A percentile compares a stretch with the other conserved stretches of the same genome.
These are phyloP conservation scores for Hanseniaspora hatyaiensis DNA, from an alignment of 805 yeast species.

Conservation along the genomic window DNA sequence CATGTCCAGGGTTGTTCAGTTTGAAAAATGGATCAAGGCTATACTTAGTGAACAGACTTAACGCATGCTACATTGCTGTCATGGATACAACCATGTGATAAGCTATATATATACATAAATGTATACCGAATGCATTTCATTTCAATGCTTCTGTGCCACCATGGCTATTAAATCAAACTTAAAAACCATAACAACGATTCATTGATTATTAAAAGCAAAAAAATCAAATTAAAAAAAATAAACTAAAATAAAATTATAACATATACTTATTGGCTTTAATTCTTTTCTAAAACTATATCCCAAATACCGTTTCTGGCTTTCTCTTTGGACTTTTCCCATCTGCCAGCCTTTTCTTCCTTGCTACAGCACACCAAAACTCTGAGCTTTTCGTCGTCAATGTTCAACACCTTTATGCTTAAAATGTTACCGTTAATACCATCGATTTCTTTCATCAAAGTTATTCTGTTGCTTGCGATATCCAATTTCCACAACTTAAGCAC, in stretches of 20 bases:
- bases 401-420: constrained; percentile 46
- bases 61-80: too few relatives aligned
- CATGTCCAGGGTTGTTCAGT: background rate
- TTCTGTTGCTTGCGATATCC: constrained; percentile 49
- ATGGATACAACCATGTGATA: background rate
- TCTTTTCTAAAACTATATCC: constrained; percentile 39
- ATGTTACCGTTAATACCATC: constrained; percentile 58
- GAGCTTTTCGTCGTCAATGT: constrained; percentile 42
- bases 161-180: background rate
- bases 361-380: constrained; percentile 57
- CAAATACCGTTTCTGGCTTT: constrained; percentile 68
- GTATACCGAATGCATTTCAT: background rate
- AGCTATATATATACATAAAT: background rate
- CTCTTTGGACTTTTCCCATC: constrained; percentile 58
- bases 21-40: background rate
- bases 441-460: constrained; percentile 46
- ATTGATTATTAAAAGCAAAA: background rate
- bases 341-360: constrained; percentile 79
- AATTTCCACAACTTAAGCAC: constrained; percentile 66
- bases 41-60: too few relatives aligned
- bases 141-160: too few relatives aligned
- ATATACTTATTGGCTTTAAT: too few relatives aligned
- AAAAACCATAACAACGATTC: background rate
- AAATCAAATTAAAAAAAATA: background rate
- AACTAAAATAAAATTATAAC: background rate